Evolutionary conservation across 352 stramenopile species (phyloP).

Genomic region (Paralagenidium karlingii): DNA sequence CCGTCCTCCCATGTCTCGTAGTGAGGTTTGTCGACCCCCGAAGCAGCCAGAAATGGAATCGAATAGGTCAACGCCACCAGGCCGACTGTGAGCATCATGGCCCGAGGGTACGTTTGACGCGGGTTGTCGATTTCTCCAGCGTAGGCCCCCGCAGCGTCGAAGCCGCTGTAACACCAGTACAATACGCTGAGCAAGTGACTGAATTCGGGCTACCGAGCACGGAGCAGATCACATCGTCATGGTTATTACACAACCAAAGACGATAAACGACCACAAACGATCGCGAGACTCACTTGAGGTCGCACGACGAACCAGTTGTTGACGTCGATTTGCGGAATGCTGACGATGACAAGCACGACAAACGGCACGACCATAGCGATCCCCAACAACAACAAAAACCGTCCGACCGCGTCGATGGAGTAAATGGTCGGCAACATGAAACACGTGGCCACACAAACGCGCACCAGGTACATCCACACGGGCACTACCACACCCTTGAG

Average conservation of each 20-base stretch:
- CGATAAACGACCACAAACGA: constrained; percentile 18
- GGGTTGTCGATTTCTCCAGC: constrained; percentile 86
- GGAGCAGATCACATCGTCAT: constrained; percentile 12
- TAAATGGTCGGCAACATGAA: constrained; percentile 65
- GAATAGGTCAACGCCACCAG: constrained; percentile 83
- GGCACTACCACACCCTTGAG: constrained; percentile 24
- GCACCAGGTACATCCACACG: constrained; percentile 36
- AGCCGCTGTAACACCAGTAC: constrained; percentile 96
- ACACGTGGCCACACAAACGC: constrained; percentile 19
- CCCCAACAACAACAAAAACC: constrained; percentile 72
- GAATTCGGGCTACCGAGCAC: constrained; percentile 64
- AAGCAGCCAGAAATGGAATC: constrained; percentile 83
- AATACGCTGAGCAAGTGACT: constrained; percentile 87
- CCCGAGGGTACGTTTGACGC: constrained; percentile 63
- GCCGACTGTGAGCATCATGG: constrained; percentile 77
- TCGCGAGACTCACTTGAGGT: too few relatives aligned
- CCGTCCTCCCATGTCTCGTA: constrained; percentile 87
- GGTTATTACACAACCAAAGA: constrained; percentile 30
- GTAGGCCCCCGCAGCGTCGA: constrained; percentile 88
- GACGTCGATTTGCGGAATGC: constrained; percentile 40
- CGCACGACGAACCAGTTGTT: constrained; percentile 55
- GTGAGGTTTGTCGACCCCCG: constrained; percentile 68
- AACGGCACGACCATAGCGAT: constrained; percentile 88
- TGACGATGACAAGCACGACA: constrained; percentile 63
- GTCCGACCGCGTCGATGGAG: constrained; percentile 82